Percentiles rank a stretch among this genome's conserved stretches.
Conservation (phyloP, 257 asterid genomes). For the Przewalskia tangutica region DNA sequence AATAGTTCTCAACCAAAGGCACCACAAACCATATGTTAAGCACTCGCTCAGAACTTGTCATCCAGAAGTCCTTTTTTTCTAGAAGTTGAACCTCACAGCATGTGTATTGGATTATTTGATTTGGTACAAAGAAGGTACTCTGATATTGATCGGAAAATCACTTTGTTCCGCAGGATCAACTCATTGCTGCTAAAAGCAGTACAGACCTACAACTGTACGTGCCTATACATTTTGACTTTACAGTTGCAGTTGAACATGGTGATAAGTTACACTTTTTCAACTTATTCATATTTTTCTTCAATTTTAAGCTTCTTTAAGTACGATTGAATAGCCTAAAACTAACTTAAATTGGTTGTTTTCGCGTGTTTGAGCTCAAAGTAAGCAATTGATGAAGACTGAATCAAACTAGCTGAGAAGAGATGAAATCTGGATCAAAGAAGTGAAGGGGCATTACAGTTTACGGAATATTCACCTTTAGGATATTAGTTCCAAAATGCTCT, state of each 20-base stretch:
- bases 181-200: background rate
- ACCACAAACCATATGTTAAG: background rate
- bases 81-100: background rate
- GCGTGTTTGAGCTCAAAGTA: background rate
- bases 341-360: background rate
- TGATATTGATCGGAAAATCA: background rate
- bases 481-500: no score
- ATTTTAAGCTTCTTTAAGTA: background rate
- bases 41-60: background rate
- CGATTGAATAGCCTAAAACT: background rate
- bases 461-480: no score
- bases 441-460: background rate
- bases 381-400: background rate
- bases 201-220: background rate
- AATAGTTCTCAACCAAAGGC: background rate
- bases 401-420: background rate
- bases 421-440: background rate
- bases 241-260: background rate
- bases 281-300: background rate
- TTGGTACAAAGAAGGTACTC: background rate
- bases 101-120: background rate
- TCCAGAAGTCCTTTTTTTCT: background rate
- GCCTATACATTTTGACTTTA: background rate
- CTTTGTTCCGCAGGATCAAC: background rate
- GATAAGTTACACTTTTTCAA: background rate